Percentiles rank a stretch among this genome's conserved stretches.
Evolutionary conservation across 2,329 filamentous ascomycete species (phyloP).

Genomic region (Colletotrichum gigasporum): DNA sequence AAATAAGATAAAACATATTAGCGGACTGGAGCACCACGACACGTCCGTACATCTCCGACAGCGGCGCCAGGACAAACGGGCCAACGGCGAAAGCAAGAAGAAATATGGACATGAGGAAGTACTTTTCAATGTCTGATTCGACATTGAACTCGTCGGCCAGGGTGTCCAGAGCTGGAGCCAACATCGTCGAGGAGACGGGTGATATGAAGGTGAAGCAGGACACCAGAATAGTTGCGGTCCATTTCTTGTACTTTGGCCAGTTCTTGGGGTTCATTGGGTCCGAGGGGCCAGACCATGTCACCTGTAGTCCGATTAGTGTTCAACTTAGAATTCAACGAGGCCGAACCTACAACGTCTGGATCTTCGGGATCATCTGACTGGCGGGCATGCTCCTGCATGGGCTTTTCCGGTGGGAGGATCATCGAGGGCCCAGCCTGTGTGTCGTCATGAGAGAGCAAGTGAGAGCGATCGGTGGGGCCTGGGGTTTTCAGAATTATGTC

Average conservation of each 20-base stretch:
- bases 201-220: conserved; percentile 62
- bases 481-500: not conserved
- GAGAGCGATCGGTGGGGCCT: not conserved
- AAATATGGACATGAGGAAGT: conserved; percentile 67
- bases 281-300: conserved; percentile 55
- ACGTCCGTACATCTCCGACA: conserved; percentile 62
- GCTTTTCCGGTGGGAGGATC: not conserved
- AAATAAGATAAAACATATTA: conserved; percentile 62
- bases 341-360: conserved; percentile 35
- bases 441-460: not conserved
- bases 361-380: conserved; percentile 28
- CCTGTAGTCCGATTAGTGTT: conserved; percentile 34
- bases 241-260: conserved; percentile 51
- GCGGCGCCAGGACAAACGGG: conserved; percentile 59
- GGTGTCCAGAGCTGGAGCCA: conserved; percentile 56
- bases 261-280: conserved; percentile 54
- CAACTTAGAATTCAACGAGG: not conserved
- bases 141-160: conserved; percentile 57
- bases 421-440: not conserved
- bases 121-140: conserved; percentile 51
- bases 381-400: not conserved
- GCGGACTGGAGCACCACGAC: conserved; percentile 53
- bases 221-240: conserved; percentile 45
- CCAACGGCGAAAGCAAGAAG: conserved; percentile 66
- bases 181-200: conserved; percentile 61